phyloP scores from a whole-genome alignment of 116 monocot genomes.

The Phalaenopsis hybrid region DNA sequence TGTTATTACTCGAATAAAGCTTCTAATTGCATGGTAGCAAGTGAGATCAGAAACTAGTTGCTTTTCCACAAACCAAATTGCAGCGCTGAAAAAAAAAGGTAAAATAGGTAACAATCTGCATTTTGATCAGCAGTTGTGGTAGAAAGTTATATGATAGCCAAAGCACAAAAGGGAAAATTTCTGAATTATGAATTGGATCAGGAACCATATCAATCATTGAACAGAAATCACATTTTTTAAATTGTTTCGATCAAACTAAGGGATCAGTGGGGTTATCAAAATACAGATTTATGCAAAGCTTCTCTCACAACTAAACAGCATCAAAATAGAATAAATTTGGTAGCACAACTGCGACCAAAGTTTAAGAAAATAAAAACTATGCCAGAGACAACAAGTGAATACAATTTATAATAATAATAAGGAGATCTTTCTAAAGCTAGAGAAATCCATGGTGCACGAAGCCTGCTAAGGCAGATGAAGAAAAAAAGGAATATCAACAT shows the following conservation, averaged over 20 bases:
- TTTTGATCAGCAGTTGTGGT: background rate
- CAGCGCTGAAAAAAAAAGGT: slow-evolving; percentile 9
- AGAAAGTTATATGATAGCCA: background rate
- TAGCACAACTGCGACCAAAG: background rate
- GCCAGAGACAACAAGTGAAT: background rate
- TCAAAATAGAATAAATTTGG: background rate
- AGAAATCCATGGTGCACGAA: background rate
- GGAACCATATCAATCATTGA: background rate
- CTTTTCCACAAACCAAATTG: background rate
- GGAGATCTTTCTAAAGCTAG: background rate
- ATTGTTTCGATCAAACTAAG: background rate
- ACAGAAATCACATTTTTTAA: background rate
- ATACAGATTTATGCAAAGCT: background rate
- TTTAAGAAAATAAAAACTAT: background rate
- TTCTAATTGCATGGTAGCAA: background rate
- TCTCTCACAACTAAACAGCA: background rate
- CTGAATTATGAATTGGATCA: background rate
- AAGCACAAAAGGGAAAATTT: background rate
- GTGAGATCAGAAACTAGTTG: background rate
- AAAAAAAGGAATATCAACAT: background rate
- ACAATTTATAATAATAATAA: background rate
- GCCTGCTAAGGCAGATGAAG: background rate
- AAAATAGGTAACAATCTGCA: background rate
- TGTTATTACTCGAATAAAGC: background rate
- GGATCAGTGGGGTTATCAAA: background rate